Base-by-base conservation (phyloP, 2,329 filamentous ascomycete genomes). In the Cladosporium sp. region DNA sequence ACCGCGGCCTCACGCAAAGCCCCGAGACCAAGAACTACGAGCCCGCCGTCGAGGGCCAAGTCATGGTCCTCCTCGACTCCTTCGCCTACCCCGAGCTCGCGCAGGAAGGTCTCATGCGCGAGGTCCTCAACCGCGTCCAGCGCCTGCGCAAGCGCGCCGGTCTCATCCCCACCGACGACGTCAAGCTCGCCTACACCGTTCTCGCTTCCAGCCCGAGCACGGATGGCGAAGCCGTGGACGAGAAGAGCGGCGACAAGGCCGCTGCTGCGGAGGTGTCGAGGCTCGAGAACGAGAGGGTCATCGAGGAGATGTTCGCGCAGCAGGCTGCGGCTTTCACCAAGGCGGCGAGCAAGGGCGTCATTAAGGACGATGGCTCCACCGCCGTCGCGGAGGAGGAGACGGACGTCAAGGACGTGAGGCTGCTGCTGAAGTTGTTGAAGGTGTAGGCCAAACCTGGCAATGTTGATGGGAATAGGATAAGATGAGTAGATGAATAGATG, bases 91-190 rank as follows among this genome's bases (percentile, higher is more conserved):
- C 90, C 0, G 90, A 96, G 65, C 77, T 99, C 30, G 87, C 86
- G 41, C 83, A 91, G 58, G 91, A 97, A 69, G 93, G 91, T 49
- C 72, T 99, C 48, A 92, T 88, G 1, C 81, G 93, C 62, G 93
- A 97, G 70, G 86, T 99, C 58, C 87, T 99, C 74, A 87, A 95
- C 69, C 85, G 92, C 36, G 87, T 99, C 18, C 93, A 99, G 73
- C 82, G 88, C 59, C 77, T 97, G 56, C 84, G 93, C 58, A 99
- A 99, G 81, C 93, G 93, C 75, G 91, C 91, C 7, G 89, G 89
- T 1, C 77, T 99, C 47, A 83, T 91, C 56, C 84, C 90, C 1
- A 97, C 92, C 0, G 93, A 99, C 64, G 93, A 97, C 64, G 85
- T 99, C 56, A 88, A 86, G 73, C 96, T 99, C 88, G 88, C 95